Conservation (phyloP, 164 flowering plant genomes). For the Magnolia kwangsiensis region DNA sequence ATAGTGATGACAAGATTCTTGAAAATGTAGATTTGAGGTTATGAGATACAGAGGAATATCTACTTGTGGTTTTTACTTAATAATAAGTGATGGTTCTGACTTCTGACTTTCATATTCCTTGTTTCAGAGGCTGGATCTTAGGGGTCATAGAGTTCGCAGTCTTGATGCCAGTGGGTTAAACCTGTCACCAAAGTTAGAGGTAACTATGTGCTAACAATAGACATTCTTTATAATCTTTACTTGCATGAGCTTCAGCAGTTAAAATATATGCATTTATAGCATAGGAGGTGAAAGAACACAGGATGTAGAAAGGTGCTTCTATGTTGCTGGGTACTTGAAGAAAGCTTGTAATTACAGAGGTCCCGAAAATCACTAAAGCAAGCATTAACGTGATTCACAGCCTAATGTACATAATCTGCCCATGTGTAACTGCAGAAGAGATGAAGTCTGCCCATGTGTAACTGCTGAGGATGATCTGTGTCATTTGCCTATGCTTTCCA, state of each 20-base stretch:
- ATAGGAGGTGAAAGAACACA: no score
- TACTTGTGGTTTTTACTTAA: background rate
- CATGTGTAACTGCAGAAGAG: no score
- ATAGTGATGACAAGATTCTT: background rate
- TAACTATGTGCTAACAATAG: conserved; percentile 21
- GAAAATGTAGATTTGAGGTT: background rate
- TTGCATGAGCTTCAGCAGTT: background rate
- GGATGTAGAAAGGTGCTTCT: background rate
- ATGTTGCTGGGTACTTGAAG: background rate
- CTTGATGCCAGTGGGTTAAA: conserved; percentile 71
- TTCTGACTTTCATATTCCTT: conserved; percentile 3
- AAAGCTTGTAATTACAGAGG: background rate
- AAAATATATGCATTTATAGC: no score
- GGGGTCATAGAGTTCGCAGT: conserved; percentile 89
- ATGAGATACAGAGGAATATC: background rate
- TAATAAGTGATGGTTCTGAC: background rate
- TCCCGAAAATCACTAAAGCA: background rate
- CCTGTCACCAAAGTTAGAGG: conserved; percentile 82
- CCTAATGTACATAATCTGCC: no score
- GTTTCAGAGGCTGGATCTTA: conserved; percentile 86
- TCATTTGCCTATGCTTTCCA: no score
- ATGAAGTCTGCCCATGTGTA: no score
- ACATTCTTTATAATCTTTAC: background rate
- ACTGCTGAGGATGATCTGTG: no score
- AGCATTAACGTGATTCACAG: background rate